Conservation (phyloP, 306 rosid genomes). For the Citrullus amarus region DNA sequence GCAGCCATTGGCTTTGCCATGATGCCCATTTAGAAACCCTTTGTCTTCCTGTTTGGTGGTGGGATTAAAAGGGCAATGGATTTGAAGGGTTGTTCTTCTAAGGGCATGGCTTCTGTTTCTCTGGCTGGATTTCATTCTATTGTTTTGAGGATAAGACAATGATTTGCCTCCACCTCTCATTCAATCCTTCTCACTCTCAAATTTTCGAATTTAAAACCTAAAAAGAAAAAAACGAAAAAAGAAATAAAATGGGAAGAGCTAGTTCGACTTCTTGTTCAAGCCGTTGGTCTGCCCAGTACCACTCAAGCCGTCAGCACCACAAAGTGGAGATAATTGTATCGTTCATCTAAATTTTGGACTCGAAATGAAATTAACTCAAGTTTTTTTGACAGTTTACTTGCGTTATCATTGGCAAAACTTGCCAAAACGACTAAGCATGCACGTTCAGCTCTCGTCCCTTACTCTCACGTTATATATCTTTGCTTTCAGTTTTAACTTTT, state of each 20-base stretch:
- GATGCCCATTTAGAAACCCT: conserved; percentile 15
- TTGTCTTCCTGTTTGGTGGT: neutral
- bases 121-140: conserved; percentile 23
- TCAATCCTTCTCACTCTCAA: neutral
- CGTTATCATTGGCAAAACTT: too few relatives aligned
- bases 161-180: conserved; percentile 46
- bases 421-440: too few relatives aligned
- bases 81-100: neutral
- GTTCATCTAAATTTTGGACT: too few relatives aligned
- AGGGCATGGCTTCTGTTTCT: conserved; percentile 17
- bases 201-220: neutral
- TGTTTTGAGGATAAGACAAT: conserved; percentile 49
- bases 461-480: too few relatives aligned
- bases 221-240: neutral
- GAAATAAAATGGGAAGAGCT: neutral
- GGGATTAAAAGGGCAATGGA: neutral
- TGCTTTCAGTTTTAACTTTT: too few relatives aligned
- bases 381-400: too few relatives aligned
- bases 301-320: too few relatives aligned
- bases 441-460: too few relatives aligned
- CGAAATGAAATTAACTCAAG: too few relatives aligned
- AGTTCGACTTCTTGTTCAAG: neutral
- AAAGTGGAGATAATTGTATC: too few relatives aligned
- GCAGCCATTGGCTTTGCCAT: conserved; percentile 66
- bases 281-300: too few relatives aligned